Percentiles rank a stretch among this genome's conserved stretches.
phyloP scores from a whole-genome alignment of 169 alveolate species.

The Plasmodium vivax region DNA sequence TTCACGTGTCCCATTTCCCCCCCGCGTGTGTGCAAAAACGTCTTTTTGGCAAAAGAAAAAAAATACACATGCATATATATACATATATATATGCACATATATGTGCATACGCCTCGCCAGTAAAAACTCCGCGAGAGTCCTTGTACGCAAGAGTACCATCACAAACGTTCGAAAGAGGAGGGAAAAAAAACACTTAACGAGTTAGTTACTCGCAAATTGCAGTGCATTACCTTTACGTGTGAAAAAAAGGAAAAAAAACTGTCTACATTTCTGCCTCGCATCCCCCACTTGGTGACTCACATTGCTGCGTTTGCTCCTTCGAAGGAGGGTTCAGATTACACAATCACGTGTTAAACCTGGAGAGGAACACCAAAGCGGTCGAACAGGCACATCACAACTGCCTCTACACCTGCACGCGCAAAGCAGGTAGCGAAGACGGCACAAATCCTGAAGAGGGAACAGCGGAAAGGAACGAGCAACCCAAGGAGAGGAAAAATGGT shows the following conservation, averaged over 20 bases:
- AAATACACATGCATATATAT: background rate
- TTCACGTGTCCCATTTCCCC: background rate
- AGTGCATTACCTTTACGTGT: background rate
- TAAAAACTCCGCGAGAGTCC: background rate
- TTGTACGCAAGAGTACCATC: background rate
- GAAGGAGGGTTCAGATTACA: background rate
- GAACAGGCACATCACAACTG: background rate
- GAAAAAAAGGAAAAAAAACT: background rate
- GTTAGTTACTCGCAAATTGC: background rate
- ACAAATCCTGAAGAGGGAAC: background rate
- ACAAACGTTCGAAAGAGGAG: background rate
- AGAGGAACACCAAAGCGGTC: background rate
- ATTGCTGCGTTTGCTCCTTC: background rate
- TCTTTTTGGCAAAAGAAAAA: slow-evolving; percentile 4
- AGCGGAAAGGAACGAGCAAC: background rate
- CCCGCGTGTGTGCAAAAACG: background rate
- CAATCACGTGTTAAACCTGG: background rate
- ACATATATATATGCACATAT: background rate
- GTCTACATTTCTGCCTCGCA: background rate
- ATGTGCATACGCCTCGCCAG: background rate
- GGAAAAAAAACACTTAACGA: background rate
- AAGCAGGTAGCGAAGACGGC: background rate
- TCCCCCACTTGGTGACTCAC: background rate
- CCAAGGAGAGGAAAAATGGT: slow-evolving; percentile 22
- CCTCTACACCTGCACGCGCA: background rate